A percentile compares a stretch with the other conserved stretches of the same genome.
phyloP scores from a whole-genome alignment of 768 basidiomycete genomes.

The Tubosaeta sp. region DNA sequence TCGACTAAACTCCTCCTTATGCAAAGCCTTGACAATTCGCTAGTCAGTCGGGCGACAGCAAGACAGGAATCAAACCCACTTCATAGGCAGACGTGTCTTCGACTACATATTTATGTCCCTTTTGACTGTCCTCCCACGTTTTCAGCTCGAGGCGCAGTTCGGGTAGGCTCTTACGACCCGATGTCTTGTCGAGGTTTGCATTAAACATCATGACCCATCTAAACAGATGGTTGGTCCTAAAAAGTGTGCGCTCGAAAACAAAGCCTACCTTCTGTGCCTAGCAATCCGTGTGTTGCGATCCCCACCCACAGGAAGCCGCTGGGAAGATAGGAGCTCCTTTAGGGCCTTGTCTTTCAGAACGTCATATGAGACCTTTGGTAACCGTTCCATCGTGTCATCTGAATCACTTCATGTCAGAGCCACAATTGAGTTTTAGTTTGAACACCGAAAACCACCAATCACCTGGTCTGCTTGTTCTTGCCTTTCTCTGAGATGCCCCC shows the following conservation, averaged over 20 bases:
- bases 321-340: conserved; percentile 50
- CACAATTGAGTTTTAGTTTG: conserved; percentile 9
- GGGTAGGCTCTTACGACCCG: conserved; percentile 41
- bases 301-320: conserved; percentile 48
- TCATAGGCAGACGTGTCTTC: conserved; percentile 38
- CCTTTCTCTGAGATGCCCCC: conserved; percentile 33
- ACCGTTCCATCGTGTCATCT: conserved; percentile 38
- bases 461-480: conserved; percentile 37
- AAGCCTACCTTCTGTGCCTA: conserved; percentile 54
- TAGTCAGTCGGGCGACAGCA: not conserved
- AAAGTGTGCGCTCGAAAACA: not conserved
- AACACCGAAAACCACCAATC: not conserved
- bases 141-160: conserved; percentile 52
- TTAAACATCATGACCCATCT: conserved; percentile 73
- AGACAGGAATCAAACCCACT: conserved; percentile 25
- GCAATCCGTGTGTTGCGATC: conserved; percentile 48
- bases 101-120: conserved; percentile 31
- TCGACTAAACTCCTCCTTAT: conserved; percentile 32
- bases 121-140: conserved; percentile 53
- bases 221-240: not conserved
- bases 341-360: conserved; percentile 59
- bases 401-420: conserved; percentile 16
- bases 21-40: conserved; percentile 11
- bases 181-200: conserved; percentile 61
- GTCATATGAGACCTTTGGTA: conserved; percentile 65